Percentiles rank a stretch among this genome's conserved stretches.
phyloP scores from a whole-genome alignment of 1,284 basidiomycete genomes.

The Schizophyllum commune region DNA sequence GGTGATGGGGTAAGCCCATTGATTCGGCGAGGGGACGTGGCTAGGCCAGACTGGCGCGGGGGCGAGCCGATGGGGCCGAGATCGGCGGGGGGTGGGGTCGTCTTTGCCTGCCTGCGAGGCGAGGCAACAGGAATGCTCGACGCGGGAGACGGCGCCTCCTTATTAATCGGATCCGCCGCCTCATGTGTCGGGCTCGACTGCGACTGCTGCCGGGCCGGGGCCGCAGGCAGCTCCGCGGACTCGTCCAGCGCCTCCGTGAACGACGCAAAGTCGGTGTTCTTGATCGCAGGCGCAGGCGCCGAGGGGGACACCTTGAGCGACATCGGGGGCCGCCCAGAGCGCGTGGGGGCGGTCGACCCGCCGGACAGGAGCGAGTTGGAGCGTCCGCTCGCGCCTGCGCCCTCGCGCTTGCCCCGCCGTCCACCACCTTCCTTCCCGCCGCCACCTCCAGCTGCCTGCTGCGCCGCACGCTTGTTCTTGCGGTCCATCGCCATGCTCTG shows the following conservation, averaged over 20 bases:
- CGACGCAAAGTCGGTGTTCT: slow-evolving; percentile 68
- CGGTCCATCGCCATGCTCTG: slow-evolving; percentile 95
- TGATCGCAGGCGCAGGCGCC: slow-evolving; percentile 69
- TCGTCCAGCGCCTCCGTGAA: slow-evolving; percentile 55
- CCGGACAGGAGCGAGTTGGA: slow-evolving; percentile 42
- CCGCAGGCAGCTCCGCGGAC: slow-evolving; percentile 35
- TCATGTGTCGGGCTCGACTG: slow-evolving; percentile 16
- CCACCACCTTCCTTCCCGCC: slow-evolving; percentile 24
- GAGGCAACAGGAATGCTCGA: slow-evolving; percentile 25
- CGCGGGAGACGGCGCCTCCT: neutral
- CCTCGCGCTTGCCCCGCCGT: neutral
- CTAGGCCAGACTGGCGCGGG: slow-evolving; percentile 9
- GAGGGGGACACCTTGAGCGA: slow-evolving; percentile 68
- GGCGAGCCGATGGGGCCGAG: slow-evolving; percentile 64
- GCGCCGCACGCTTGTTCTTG: slow-evolving; percentile 96
- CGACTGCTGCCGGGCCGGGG: slow-evolving; percentile 35
- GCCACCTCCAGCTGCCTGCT: slow-evolving; percentile 49
- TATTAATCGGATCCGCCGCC: neutral
- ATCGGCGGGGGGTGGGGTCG: slow-evolving; percentile 33
- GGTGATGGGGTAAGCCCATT: slow-evolving; percentile 10
- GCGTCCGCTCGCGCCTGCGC: slow-evolving; percentile 13
- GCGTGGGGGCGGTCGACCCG: slow-evolving; percentile 40
- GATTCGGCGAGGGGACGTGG: slow-evolving; percentile 14
- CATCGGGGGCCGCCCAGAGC: slow-evolving; percentile 52
- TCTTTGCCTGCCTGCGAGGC: slow-evolving; percentile 23